These are phyloP conservation scores for Cryptococcus amylolentus DNA, from an alignment of 1,284 basidiomycete genomes.

Conservation along the genomic window DNA sequence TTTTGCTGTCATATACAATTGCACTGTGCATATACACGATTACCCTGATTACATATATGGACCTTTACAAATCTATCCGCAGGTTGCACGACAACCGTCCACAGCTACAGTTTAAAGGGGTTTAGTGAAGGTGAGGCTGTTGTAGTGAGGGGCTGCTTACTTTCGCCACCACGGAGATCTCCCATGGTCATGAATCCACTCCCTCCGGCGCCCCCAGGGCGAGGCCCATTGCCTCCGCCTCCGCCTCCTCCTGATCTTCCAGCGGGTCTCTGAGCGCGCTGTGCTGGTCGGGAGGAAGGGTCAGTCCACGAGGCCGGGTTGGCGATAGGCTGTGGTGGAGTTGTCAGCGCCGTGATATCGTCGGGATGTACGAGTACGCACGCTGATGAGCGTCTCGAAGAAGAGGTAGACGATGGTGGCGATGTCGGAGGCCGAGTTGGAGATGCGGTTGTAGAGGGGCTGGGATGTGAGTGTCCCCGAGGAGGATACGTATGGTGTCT, in stretches of 20 bases:
- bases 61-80: conserved; percentile 22
- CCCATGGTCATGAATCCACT: conserved; percentile 42
- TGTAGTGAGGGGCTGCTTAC: conserved; percentile 22
- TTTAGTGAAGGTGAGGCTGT: background rate
- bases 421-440: conserved; percentile 11
- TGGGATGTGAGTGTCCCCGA: conserved; percentile 29
- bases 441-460: conserved; percentile 27
- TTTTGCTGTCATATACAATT: conserved; percentile 1
- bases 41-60: background rate
- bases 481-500: conserved; percentile 29
- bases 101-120: conserved; percentile 30
- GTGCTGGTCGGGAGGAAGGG: conserved; percentile 13
- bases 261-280: background rate
- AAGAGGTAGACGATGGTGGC: conserved; percentile 33
- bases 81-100: conserved; percentile 34
- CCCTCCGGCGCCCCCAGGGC: conserved; percentile 18
- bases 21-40: background rate
- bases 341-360: background rate
- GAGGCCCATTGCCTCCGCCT: conserved; percentile 16
- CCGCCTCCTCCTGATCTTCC: conserved; percentile 7
- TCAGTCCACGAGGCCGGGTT: conserved; percentile 28
- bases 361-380: conserved; percentile 13
- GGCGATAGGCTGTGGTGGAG: conserved; percentile 25
- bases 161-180: conserved; percentile 32
- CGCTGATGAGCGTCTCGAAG: conserved; percentile 41